A percentile compares a stretch with the other conserved stretches of the same genome.
Conservation (phyloP, 352 stramenopile species). For the Paralagenidium karlingii region DNA sequence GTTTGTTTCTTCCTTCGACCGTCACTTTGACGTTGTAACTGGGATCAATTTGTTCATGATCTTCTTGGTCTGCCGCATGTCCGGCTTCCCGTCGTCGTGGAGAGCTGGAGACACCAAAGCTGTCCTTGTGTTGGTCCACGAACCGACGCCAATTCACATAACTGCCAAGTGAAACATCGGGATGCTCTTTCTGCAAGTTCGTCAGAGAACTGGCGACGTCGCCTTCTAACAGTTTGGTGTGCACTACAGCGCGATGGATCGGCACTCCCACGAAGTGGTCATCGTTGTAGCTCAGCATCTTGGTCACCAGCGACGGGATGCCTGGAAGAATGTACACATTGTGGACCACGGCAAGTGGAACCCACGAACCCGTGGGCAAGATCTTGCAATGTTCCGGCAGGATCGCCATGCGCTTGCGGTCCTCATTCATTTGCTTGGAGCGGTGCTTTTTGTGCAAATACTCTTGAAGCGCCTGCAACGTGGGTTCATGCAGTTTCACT, state of each 20-base stretch:
- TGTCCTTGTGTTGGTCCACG: no score
- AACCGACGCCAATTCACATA: constrained; percentile 71
- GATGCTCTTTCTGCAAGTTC: constrained; percentile 47
- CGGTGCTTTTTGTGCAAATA: constrained; percentile 17
- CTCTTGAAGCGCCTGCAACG: constrained; percentile 35
- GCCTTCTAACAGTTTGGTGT: constrained; percentile 53
- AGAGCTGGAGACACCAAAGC: no score
- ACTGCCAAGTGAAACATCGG: constrained; percentile 63
- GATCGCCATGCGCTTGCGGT: constrained; percentile 59
- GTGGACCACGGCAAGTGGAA: constrained; percentile 57
- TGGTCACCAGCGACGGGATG: constrained; percentile 66
- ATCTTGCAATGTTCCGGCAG: constrained; percentile 45
- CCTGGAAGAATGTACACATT: constrained; percentile 80
- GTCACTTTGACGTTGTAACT: constrained; percentile 61
- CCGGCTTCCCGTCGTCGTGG: no score
- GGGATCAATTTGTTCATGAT: constrained; percentile 28
- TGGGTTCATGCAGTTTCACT: constrained; percentile 56
- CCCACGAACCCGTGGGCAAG: constrained; percentile 43
- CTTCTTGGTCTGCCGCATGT: no score
- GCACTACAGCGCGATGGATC: constrained; percentile 63
- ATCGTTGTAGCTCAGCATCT: constrained; percentile 73
- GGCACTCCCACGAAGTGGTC: constrained; percentile 64
- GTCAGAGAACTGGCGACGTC: constrained; percentile 49
- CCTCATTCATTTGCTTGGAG: constrained; percentile 37
- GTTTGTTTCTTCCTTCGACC: constrained; percentile 35